A percentile compares a stretch with the other conserved stretches of the same genome.
Evolutionary conservation across 1,284 basidiomycete species (phyloP).

Genomic region (Naganishia liquefaciens): DNA sequence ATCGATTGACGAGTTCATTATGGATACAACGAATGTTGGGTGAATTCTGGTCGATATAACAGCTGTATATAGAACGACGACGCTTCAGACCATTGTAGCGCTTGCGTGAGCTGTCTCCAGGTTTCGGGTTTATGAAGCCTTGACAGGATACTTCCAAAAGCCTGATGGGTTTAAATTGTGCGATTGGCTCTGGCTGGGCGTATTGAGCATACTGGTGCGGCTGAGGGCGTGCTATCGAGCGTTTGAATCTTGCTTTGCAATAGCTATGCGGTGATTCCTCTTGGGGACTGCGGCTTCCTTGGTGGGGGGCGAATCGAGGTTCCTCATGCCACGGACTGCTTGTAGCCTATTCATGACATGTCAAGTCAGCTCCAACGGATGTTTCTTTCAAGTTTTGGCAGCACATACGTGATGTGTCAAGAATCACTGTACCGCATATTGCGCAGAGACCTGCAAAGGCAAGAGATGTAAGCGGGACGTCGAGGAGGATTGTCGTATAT

Average conservation of each 20-base stretch:
- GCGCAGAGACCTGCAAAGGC: slow-evolving; percentile 45
- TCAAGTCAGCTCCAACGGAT: slow-evolving; percentile 3
- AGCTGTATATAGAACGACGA: too few species aligned
- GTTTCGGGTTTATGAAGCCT: too few species aligned
- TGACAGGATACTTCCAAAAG: too few species aligned
- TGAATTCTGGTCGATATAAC: too few species aligned
- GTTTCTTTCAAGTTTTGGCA: not conserved
- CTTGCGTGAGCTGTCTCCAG: too few species aligned
- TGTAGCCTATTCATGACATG: slow-evolving; percentile 6
- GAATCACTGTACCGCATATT: slow-evolving; percentile 51
- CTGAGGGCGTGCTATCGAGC: too few species aligned
- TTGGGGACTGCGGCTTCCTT: not conserved
- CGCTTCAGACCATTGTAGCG: too few species aligned
- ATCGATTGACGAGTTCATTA: too few species aligned
- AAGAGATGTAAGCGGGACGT: not conserved
- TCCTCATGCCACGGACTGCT: slow-evolving; percentile 28
- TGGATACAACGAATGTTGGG: too few species aligned
- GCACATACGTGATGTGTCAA: slow-evolving; percentile 47
- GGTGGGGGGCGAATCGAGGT: not conserved
- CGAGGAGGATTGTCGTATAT: not conserved
- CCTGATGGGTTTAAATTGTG: too few species aligned
- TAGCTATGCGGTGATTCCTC: not conserved
- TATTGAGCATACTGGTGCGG: too few species aligned
- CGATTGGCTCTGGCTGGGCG: too few species aligned
- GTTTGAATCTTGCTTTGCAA: not conserved